Percentiles rank a stretch among this genome's conserved stretches.
Evolutionary conservation across 169 alveolate genomes (phyloP).

Genomic region (Eimeria sp.): DNA sequence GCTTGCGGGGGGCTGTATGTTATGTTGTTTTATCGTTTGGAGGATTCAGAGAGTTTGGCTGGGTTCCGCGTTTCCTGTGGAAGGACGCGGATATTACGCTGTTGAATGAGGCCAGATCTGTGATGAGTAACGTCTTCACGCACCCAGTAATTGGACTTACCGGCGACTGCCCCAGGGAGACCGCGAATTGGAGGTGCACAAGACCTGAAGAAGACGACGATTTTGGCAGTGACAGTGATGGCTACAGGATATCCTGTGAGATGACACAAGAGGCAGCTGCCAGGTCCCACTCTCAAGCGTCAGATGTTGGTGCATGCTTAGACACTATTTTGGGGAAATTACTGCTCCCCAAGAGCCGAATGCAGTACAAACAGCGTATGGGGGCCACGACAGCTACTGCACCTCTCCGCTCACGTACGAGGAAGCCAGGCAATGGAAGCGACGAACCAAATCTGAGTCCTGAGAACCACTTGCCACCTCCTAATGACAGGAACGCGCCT

Average conservation of each 20-base stretch:
- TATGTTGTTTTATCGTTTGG: slow-evolving; percentile 53
- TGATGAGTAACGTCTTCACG: neutral
- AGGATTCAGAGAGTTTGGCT: slow-evolving; percentile 60
- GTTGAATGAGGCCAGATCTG: slow-evolving; percentile 60
- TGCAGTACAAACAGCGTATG: slow-evolving; percentile 45
- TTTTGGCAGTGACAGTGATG: neutral
- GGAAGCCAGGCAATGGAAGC: neutral
- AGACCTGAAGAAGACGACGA: neutral
- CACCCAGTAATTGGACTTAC: neutral
- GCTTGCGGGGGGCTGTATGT: slow-evolving; percentile 57
- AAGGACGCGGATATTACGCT: slow-evolving; percentile 6
- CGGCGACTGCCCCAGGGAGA: neutral
- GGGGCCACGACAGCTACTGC: slow-evolving; percentile 56
- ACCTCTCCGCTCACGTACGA: slow-evolving; percentile 14
- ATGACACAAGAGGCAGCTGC: neutral
- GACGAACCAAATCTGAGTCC: neutral
- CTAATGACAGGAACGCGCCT: neutral
- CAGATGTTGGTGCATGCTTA: slow-evolving; percentile 17
- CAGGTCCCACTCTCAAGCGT: neutral
- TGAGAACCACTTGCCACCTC: neutral
- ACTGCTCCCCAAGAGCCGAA: slow-evolving; percentile 37
- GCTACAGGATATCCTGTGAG: neutral
- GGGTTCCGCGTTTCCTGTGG: slow-evolving; percentile 63
- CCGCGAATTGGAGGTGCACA: neutral
- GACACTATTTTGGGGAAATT: slow-evolving; percentile 29